Base-by-base conservation (phyloP, 352 stramenopile genomes). In the Aphanomyces euteiches region DNA sequence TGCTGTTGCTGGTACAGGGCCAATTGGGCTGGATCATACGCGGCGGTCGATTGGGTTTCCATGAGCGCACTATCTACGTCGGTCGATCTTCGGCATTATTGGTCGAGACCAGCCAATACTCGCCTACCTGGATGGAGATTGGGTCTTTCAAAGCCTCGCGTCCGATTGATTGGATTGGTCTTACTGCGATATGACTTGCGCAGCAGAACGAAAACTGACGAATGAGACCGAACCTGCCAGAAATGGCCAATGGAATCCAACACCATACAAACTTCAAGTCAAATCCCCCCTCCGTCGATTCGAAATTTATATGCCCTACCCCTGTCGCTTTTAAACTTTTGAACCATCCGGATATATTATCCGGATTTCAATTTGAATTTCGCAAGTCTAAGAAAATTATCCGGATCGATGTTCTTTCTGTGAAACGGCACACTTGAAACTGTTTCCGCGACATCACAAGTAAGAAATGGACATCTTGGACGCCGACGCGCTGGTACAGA, bases 1-100 rank as follows among this genome's bases (percentile, higher is more conserved):
- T 91, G 84, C 75, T 92, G 84, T 41, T 81, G 76, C 74, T 92
- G 84, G 76, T 92, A 90, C 39, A 90, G 74, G 65, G 84, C 84
- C 60, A 92, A 76, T 69, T 90, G 81, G 67, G 79, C 76, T 6
- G 64, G 54, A 50, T 70, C 64, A 50, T 70, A 70, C 17, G 64
- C 40, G 3, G 64, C 64, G 54, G 54, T 37, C 21, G 64, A 43
- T 70, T 70, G 64, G 47, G 64, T 56, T 41, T 70, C 64, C 64
- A 70, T 70, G 64, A 50, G 28, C 28, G 28, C 28, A 47, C 21
- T 59, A 47, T 47, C 47, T 34, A n/a, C 17, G 43, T 12, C 43
- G 43, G 43, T 50, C 43, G 10, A 50, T n/a, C 10, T 50, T n/a
- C 10, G 10, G 43, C 43, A 50, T 50, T 50, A 61, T 70, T 70